Evolutionary conservation across 2,329 filamentous ascomycete genomes (phyloP), one percentile per base, ranked within the genome.

Genomic region (Scedosporium minutisporum): DNA sequence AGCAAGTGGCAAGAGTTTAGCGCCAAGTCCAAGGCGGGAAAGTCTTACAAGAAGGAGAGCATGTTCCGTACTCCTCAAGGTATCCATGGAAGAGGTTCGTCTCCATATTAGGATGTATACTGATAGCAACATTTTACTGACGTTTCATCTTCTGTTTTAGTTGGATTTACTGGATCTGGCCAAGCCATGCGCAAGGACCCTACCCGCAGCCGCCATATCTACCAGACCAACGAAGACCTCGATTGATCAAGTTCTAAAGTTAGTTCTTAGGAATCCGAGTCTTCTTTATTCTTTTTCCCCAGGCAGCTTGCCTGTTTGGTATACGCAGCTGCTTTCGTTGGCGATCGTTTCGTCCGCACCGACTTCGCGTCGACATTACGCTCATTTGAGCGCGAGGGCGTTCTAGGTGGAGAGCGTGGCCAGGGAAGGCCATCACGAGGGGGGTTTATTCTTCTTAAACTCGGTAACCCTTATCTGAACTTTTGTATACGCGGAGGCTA

Each of bases 61-160:
- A 97, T 97, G 93, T 97, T 97, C 74, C 87, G 93, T 57, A 97
- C 93, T 2, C 91, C 92, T 0, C 92, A 96, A 38, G 88, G 91
- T 65, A 83, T 95, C 25, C 85, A 91, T 70, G 93, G 90, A 63
- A 85, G 92, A 88, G 93, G 93, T 96, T 78, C 68, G 82, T 57
- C 33, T 5, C 21, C 46, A 18, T 25, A 41, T 5, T 21, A 7
- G 61, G 62, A 41, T 59, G 41, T 18, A 21, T 51, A 5, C 6
- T 46, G 21, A 29, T 2, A 16, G 6, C 6, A 51, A 55, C 6
- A 53, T 27, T 41, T 55, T 61, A 62, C 71, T 72, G 63, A 72
- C 64, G 14, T 27, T 10, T n/a, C 10, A 42, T 62, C 18, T 38
- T n/a, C 4, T 16, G 3, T 4, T 21, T 58, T 67, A 97, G 95